phyloP scores from a whole-genome alignment of 441 rosid genomes.

The Daphne laureola region DNA sequence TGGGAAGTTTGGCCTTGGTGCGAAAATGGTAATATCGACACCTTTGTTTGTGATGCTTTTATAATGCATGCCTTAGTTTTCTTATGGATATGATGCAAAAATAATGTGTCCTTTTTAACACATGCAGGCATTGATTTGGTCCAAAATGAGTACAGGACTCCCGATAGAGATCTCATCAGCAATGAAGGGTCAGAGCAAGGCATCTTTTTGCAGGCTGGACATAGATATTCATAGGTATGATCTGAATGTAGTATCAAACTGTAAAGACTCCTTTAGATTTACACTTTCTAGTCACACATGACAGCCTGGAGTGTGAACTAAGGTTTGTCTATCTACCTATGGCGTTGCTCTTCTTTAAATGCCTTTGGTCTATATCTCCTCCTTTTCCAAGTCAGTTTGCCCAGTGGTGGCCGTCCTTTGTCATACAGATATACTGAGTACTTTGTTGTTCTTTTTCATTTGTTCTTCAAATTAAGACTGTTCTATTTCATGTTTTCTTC shows the following conservation, averaged over 20 bases:
- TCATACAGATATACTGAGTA: too few relatives aligned
- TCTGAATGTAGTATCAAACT: slow-evolving; percentile 9
- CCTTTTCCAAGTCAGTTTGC: too few relatives aligned
- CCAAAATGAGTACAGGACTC: slow-evolving; percentile 99
- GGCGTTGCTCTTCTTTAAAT: too few relatives aligned
- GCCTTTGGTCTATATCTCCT: too few relatives aligned
- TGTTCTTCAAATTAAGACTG: too few relatives aligned
- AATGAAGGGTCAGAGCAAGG: slow-evolving; percentile 72
- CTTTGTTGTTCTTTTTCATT: too few relatives aligned
- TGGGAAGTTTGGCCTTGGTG: slow-evolving; percentile 99
- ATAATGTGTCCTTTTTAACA: slow-evolving; percentile 5
- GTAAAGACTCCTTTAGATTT: background rate
- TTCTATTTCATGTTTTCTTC: too few relatives aligned
- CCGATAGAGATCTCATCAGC: slow-evolving; percentile 94
- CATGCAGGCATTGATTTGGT: slow-evolving; percentile 96
- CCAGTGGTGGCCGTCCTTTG: too few relatives aligned
- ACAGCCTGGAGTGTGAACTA: too few relatives aligned
- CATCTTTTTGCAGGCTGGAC: slow-evolving; percentile 89
- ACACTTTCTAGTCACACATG: background rate
- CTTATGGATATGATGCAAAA: slow-evolving; percentile 2
- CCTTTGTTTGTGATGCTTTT: background rate
- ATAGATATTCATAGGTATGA: slow-evolving; percentile 89
- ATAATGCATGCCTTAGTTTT: too few relatives aligned
- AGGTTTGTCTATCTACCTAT: too few relatives aligned
- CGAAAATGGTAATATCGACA: slow-evolving; percentile 72